Base-by-base conservation (phyloP, 1,284 basidiomycete genomes). In the Bjerkandera adusta region DNA sequence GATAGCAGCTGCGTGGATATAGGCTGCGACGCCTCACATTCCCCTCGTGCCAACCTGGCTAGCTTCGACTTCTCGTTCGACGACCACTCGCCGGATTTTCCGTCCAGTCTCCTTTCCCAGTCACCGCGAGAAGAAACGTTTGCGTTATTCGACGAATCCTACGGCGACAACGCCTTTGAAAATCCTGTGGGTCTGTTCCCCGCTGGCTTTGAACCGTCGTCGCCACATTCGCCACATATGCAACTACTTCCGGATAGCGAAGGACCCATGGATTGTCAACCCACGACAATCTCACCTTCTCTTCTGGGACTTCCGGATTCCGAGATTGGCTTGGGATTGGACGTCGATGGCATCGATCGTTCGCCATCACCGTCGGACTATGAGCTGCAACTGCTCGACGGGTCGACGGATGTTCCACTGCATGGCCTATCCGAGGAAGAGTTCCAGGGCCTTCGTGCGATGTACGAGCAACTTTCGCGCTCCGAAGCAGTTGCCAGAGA, bases 321-420 rank as follows among this genome's bases (percentile, higher is more conserved):
- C 22, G 51, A 47, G 8, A 51, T 53, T 32, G 58, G 62, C 24
- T 52, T 56, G 36, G 58, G 58, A 47, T 50, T 62, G n/a, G 50
- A 53, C 33, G 53, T 62, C 11, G 45, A 59, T 36, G 65, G 65
- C 0, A 51, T 64, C n/a, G 65, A 63, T 1, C 72, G 69, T 22
- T 75, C 75, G 1, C 74, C 73, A 1, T 76, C 74, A 0, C 75
- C 74, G 0, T 72, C 75, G 40, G 68, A 73, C 47, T 57, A 73
- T 40, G 68, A 70, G 49, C 43, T 61, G 41, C 56, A 61, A 15
- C 55, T 66, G 29, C 54, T 68, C 49, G 50, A 68, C 20, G 61
- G 66, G 12, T 61, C 63, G 34, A 53, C 68, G n/a, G 70, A 76
- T 51, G 69, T 71, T 0, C 65, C 71, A 21, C 55, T 70, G 5